A percentile compares a stretch with the other conserved stretches of the same genome.
Conservation (phyloP, 495 filamentous ascomycete species). For the Jackrogersella minutella region DNA sequence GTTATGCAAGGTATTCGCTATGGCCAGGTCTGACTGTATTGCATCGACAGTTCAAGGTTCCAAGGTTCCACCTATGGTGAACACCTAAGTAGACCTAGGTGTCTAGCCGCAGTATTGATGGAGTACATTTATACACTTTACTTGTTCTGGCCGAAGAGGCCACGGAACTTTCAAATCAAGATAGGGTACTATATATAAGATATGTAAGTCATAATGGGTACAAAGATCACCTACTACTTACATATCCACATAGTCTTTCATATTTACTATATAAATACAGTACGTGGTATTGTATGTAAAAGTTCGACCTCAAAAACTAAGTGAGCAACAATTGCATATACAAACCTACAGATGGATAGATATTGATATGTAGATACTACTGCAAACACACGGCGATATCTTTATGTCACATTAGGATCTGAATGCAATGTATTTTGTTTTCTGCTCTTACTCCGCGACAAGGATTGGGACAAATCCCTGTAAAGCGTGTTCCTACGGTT, state of each 20-base stretch:
- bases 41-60: conserved; percentile 16
- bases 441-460: conserved; percentile 8
- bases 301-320: not conserved
- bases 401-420: conserved; percentile 32
- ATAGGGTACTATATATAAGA: not conserved
- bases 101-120: conserved; percentile 25
- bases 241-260: not conserved
- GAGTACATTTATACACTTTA: conserved; percentile 2
- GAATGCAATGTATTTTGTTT: not conserved
- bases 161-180: not conserved
- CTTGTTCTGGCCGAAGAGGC: conserved; percentile 1
- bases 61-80: not conserved
- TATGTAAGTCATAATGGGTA: not conserved
- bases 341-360: conserved; percentile 5
- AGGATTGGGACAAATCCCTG: conserved; percentile 10
- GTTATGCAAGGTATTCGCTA: no score
- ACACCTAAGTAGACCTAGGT: conserved; percentile 3
- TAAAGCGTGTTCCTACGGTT: conserved; percentile 20
- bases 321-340: not conserved
- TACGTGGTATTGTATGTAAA: no score
- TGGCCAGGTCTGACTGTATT: no score
- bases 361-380: conserved; percentile 9
- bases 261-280: not conserved
- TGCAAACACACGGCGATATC: conserved; percentile 8
- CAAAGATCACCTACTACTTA: not conserved